Evolutionary conservation across 2,329 filamentous ascomycete genomes (phyloP), one percentile per base, ranked within the genome.

Genomic region (Sclerotinia subarctica): DNA sequence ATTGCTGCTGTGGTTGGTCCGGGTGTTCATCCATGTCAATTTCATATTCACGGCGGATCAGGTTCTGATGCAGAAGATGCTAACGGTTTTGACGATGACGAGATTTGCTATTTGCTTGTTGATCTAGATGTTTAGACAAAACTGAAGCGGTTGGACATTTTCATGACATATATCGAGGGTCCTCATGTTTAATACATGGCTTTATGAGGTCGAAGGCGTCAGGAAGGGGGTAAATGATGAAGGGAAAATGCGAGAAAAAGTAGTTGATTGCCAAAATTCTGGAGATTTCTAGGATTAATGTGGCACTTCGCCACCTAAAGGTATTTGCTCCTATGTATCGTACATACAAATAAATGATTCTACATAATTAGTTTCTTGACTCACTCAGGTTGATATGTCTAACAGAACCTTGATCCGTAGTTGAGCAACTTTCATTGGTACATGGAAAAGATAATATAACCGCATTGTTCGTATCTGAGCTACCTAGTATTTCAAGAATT

Each of bases 1-100:
- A 2, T 19, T 29, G 26, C 35, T 42, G 6, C 35, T 53, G 24
- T 5, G 2, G 17, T 15, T n/a, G 51, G 42, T 19, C 32, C 49
- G 24, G 72, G 71, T 15, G 49, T 67, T 32, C 69, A 68, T 47
- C 68, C 72, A 29, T 73, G 70, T 47, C 26, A 51, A 5, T 71
- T 70, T 24, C 70, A 71, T 21, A 8, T 68, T 17, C 70, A 70
- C 51, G 29, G 29, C 24, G 19, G n/a, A 62, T 38, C n/a, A 10
- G 29, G 7, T 11, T 62, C 29, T 38, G 29, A 24, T 5, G n/a
- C 11, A 35, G 59, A 26, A 26, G 42, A 3, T 26, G 11, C 42
- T 24, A 24, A 24, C 13, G 29, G 15, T 26, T 5, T 13, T 1
- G 46, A 24, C 10, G 59, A 62, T 13, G 29, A 38, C 2, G 59